Base-by-base conservation (phyloP, 2,329 filamentous ascomycete species). In the Escovopsis sp. region DNA sequence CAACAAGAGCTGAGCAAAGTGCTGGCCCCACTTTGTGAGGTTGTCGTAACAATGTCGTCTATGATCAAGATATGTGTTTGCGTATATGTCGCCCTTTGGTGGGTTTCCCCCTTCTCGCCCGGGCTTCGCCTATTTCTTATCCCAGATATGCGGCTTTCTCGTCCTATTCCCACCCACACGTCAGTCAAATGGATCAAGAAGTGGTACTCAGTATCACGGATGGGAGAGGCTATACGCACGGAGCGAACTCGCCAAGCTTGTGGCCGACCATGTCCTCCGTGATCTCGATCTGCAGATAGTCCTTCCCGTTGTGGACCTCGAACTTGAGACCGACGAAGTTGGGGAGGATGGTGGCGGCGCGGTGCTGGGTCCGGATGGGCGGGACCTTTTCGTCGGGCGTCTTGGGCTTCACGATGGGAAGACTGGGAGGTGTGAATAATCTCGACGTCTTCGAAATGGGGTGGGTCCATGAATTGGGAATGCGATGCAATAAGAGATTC, bases 261-360 rank as follows among this genome's bases (percentile, higher is more conserved):
- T 90, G 81, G 36, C 87, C 87, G 34, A 94, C 87, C 87, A 94
- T 94, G 51, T 94, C 83, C 56, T 94, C 87, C 13, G 86, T 93
- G 43, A 94, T 81, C 45, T 68, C 70, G 36, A 94, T 69, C 46
- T 90, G 82, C 48, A 79, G 63, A 58, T 94, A 94, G 23, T 70
- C 71, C 64, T 90, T 93, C 50, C 87, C 87, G 56, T 94, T 93
- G 63, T 94, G 80, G 40, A 94, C 73, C 58, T 87, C 79, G 58
- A 94, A 94, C 55, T 76, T 78, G 49, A 93, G 64, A 12, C 86
- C 86, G 36, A 94, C 84, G 54, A 94, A 94, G 59, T 82, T 92
- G 43, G 87, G 87, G 38, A 94, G 69, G 49, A 94, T 90, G 5
- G 86, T 93, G 23, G 87, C 87, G 38, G 79, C 72, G 44, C 87